phyloP scores from a whole-genome alignment of 148 eudicot genomes.

The Rhododendron griersonianum region DNA sequence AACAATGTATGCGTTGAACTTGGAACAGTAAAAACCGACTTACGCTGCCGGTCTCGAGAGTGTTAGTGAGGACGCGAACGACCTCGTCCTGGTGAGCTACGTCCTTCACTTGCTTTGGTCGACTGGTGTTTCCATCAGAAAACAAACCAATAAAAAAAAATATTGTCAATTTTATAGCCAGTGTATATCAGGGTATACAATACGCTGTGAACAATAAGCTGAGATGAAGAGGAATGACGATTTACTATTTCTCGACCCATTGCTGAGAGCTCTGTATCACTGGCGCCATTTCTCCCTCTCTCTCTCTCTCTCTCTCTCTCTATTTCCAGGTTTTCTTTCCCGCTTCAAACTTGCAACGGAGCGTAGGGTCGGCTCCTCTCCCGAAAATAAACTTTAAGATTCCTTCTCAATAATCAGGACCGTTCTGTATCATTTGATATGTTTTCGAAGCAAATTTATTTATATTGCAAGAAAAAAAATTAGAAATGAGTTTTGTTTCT shows the following conservation, averaged over 20 bases:
- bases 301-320: conserved; percentile 24
- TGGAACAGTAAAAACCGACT: not conserved
- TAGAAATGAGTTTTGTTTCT: too few species aligned
- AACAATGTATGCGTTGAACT: not conserved
- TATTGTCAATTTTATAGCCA: not conserved
- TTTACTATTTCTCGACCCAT: conserved; percentile 97
- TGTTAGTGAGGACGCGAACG: conserved; percentile 84
- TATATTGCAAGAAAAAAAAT: too few species aligned
- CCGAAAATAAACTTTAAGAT: too few species aligned
- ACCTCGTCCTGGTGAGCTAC: conserved; percentile 97
- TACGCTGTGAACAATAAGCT: too few species aligned
- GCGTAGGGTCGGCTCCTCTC: too few species aligned
- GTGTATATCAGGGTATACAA: not conserved
- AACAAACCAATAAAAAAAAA: not conserved
- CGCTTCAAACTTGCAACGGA: not conserved
- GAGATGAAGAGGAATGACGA: not conserved
- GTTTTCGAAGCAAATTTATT: too few species aligned
- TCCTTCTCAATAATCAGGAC: too few species aligned
- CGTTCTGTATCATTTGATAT: too few species aligned
- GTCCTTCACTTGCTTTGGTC: conserved; percentile 94
- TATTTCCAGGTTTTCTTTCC: conserved; percentile 13
- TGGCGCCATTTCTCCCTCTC: conserved; percentile 66
- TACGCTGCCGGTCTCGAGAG: conserved; percentile 86
- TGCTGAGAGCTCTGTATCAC: conserved; percentile 69
- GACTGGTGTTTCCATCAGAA: conserved; percentile 33